phyloP scores from a whole-genome alignment of 495 filamentous ascomycete genomes.

The Podospora australis region DNA sequence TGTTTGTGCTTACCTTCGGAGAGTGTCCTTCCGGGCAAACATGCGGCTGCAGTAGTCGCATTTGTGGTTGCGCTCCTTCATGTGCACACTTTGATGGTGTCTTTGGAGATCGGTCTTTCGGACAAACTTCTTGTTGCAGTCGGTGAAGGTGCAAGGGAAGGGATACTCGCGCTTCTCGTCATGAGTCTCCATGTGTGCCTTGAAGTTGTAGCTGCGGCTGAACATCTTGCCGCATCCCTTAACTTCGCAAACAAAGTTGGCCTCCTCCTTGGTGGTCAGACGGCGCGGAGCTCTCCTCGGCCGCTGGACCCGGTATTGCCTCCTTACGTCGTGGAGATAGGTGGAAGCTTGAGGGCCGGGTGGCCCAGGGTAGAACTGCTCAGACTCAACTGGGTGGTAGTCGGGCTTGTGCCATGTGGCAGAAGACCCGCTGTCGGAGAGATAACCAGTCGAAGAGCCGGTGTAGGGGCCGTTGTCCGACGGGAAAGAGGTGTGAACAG shows the following conservation, averaged over 20 bases:
- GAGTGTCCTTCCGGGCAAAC: slow-evolving; percentile 79
- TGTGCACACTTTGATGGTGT: slow-evolving; percentile 78
- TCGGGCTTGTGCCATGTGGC: slow-evolving; percentile 45
- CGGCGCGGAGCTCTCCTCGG: slow-evolving; percentile 45
- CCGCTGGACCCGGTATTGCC: slow-evolving; percentile 33
- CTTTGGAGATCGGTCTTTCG: slow-evolving; percentile 79
- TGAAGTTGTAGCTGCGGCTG: slow-evolving; percentile 83
- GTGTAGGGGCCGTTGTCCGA: slow-evolving; percentile 33
- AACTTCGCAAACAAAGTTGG: slow-evolving; percentile 66
- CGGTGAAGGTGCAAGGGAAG: slow-evolving; percentile 56
- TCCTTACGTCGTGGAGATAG: slow-evolving; percentile 29
- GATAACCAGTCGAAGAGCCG: slow-evolving; percentile 38
- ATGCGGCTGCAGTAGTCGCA: slow-evolving; percentile 66
- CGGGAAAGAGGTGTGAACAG: slow-evolving; percentile 35
- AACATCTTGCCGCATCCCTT: slow-evolving; percentile 73
- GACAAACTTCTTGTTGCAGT: slow-evolving; percentile 70
- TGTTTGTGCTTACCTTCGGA: slow-evolving; percentile 55
- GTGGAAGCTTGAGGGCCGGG: slow-evolving; percentile 15
- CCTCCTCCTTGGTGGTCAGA: slow-evolving; percentile 64
- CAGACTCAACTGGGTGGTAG: slow-evolving; percentile 34
- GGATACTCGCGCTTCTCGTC: slow-evolving; percentile 66
- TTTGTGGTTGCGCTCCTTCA: slow-evolving; percentile 61
- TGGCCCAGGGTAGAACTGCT: slow-evolving; percentile 35
- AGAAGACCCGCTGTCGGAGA: slow-evolving; percentile 39
- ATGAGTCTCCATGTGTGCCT: slow-evolving; percentile 85